These are phyloP conservation scores for Mallotus nudiflorus DNA, from an alignment of 345 rosid species.

Conservation along the genomic window DNA sequence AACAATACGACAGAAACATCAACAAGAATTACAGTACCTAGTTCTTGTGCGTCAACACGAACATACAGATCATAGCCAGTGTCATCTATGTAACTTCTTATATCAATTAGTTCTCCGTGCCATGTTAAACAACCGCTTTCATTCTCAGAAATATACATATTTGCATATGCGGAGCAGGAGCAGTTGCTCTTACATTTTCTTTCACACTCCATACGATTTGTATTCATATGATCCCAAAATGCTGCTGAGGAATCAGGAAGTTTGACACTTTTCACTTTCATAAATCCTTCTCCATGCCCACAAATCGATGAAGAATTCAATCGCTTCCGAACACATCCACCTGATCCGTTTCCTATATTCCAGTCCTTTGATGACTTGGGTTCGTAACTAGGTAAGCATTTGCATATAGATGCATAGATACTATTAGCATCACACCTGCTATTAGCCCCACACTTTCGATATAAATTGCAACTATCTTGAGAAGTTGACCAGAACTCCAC, in stretches of 20 bases:
- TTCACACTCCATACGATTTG: background rate
- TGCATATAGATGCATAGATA: slow-evolving; percentile 18
- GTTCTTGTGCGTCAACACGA: slow-evolving; percentile 9
- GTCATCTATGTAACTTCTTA: background rate
- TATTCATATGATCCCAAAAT: background rate
- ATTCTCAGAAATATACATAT: background rate
- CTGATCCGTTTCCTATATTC: slow-evolving; percentile 2
- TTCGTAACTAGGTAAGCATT: slow-evolving; percentile 16
- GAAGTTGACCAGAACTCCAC: background rate
- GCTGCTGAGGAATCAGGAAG: slow-evolving; percentile 7
- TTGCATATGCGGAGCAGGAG: slow-evolving; percentile 4
- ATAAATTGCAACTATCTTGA: background rate
- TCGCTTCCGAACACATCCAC: no score
- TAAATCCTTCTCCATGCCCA: slow-evolving; percentile 1
- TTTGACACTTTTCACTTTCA: background rate
- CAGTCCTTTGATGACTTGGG: background rate
- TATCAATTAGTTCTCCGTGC: slow-evolving; percentile 24
- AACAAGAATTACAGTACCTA: no score
- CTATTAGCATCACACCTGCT: background rate
- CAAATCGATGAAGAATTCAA: no score
- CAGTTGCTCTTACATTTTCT: background rate
- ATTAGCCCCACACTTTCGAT: slow-evolving; percentile 12
- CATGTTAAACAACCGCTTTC: slow-evolving; percentile 8
- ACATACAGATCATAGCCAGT: slow-evolving; percentile 5
- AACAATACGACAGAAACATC: no score